These are phyloP conservation scores for Hyaloscypha finlandica DNA, from an alignment of 495 filamentous ascomycete genomes.

Conservation along the genomic window DNA sequence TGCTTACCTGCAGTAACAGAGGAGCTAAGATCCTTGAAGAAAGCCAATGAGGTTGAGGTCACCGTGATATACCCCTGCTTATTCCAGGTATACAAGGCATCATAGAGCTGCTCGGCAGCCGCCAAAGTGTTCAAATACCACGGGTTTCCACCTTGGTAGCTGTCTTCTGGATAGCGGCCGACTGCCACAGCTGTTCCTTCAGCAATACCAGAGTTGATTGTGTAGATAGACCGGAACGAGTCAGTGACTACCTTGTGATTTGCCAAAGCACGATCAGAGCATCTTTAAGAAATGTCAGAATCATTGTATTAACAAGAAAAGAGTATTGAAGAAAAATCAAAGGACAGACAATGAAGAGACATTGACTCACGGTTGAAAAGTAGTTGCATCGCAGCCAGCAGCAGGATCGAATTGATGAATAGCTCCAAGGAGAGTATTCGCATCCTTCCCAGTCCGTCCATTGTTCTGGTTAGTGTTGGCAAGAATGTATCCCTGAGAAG, in stretches of 20 bases:
- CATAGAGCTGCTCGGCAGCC: slow-evolving; percentile 62
- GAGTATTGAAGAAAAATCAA: not conserved
- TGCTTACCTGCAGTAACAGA: slow-evolving; percentile 42
- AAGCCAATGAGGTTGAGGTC: slow-evolving; percentile 47
- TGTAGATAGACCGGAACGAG: slow-evolving; percentile 49
- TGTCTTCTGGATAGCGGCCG: slow-evolving; percentile 63
- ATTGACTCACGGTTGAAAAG: slow-evolving; percentile 52
- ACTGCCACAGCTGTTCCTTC: slow-evolving; percentile 54
- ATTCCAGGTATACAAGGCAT: slow-evolving; percentile 59
- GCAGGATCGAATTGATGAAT: slow-evolving; percentile 50
- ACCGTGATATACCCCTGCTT: slow-evolving; percentile 46
- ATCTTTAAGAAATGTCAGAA: slow-evolving; percentile 15
- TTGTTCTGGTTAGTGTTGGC: slow-evolving; percentile 45
- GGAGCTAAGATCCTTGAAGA: slow-evolving; percentile 52
- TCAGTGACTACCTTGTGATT: slow-evolving; percentile 53
- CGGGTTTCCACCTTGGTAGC: slow-evolving; percentile 51
- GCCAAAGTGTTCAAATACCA: slow-evolving; percentile 53
- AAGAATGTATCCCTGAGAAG: slow-evolving; percentile 40
- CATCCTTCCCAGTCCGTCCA: slow-evolving; percentile 48
- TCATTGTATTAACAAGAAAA: not conserved
- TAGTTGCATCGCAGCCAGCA: slow-evolving; percentile 47
- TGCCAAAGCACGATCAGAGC: slow-evolving; percentile 42
- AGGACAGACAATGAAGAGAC: not conserved
- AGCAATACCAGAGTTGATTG: slow-evolving; percentile 47
- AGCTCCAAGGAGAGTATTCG: slow-evolving; percentile 48